Percentiles rank a stretch among this genome's conserved stretches.
phyloP scores from a whole-genome alignment of 2,329 filamentous ascomycete species.

The Epichloe brachyelytri region DNA sequence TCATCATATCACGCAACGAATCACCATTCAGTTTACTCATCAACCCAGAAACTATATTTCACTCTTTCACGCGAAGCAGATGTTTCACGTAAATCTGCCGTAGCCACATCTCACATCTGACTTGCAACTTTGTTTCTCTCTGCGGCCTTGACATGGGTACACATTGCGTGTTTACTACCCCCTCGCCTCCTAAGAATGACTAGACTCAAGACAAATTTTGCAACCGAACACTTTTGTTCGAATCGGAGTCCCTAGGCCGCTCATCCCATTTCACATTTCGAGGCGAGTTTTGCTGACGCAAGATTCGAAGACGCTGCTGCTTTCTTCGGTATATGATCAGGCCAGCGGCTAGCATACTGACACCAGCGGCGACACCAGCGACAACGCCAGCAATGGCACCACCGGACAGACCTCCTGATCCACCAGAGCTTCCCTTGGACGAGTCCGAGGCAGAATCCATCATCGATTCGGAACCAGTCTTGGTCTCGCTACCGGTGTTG shows the following conservation, averaged over 20 bases:
- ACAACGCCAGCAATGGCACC: slow-evolving; percentile 66
- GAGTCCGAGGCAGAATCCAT: slow-evolving; percentile 7
- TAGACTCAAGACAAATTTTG: slow-evolving; percentile 6
- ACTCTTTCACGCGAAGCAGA: too few relatives aligned
- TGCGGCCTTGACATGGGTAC: not conserved
- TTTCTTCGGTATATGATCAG: slow-evolving; percentile 38
- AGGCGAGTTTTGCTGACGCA: slow-evolving; percentile 14
- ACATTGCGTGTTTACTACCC: not conserved
- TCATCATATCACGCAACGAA: too few relatives aligned
- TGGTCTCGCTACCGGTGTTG: slow-evolving; percentile 11
- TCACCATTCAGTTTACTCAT: too few relatives aligned
- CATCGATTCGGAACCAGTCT: slow-evolving; percentile 5
- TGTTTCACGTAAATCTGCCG: too few relatives aligned
- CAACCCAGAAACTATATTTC: too few relatives aligned
- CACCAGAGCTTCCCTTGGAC: slow-evolving; percentile 13
- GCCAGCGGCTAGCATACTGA: slow-evolving; percentile 44
- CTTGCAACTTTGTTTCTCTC: too few relatives aligned
- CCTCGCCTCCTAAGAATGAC: too few relatives aligned
- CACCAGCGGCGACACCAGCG: slow-evolving; percentile 53
- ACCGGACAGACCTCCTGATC: slow-evolving; percentile 37
- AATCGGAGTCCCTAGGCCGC: slow-evolving; percentile 10
- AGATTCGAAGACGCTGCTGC: slow-evolving; percentile 11
- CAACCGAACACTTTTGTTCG: slow-evolving; percentile 10
- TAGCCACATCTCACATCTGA: too few relatives aligned
- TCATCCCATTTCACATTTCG: slow-evolving; percentile 14